Evolutionary conservation across 441 rosid species (phyloP).

Genomic region (Aleurites moluccanus): DNA sequence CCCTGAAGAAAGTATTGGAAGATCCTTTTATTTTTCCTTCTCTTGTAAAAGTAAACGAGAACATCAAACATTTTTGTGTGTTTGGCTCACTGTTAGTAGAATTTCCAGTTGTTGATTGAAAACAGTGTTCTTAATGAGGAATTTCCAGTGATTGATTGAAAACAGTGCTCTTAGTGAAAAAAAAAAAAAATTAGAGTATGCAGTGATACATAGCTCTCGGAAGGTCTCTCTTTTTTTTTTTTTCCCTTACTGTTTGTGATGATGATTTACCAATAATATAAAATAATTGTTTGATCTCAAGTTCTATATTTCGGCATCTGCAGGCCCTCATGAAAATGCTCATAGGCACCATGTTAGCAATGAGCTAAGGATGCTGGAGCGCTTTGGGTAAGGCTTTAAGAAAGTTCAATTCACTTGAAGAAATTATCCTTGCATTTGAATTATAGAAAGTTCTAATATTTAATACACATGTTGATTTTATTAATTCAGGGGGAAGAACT

Average conservation of each 20-base stretch:
- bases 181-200: slow-evolving; percentile 5
- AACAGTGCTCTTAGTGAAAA: background rate
- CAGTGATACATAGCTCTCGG: background rate
- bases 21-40: background rate
- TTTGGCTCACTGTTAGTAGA: background rate
- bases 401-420: background rate
- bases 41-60: background rate
- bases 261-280: background rate
- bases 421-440: background rate
- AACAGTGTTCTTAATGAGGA: background rate
- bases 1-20: background rate
- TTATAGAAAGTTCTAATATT: background rate
- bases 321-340: slow-evolving; percentile 90
- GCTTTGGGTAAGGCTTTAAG: slow-evolving; percentile 63
- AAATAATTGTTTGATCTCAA: slow-evolving; percentile 8
- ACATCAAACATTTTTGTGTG: background rate
- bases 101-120: background rate
- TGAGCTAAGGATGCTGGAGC: slow-evolving; percentile 82
- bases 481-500: slow-evolving; percentile 76
- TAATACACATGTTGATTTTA: slow-evolving; percentile 20
- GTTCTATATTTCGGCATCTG: slow-evolving; percentile 19
- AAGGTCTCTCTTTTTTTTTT: background rate
- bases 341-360: slow-evolving; percentile 61
- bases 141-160: background rate
- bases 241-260: background rate